Conservation (phyloP, 345 rosid genomes). For the Corchorus capsularis region DNA sequence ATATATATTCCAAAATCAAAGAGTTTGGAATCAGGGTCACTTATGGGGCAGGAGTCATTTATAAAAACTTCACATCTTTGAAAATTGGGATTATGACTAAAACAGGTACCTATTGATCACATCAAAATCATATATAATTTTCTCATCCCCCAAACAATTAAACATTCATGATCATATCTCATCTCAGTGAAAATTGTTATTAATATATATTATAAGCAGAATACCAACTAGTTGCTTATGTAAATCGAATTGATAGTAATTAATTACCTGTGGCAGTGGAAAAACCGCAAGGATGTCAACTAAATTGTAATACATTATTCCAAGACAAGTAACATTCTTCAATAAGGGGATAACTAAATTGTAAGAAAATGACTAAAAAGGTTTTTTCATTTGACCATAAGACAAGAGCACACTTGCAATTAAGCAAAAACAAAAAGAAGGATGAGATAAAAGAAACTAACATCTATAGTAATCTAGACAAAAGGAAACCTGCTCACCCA, state of each 20-base stretch:
- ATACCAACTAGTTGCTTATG: neutral
- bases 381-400: no score
- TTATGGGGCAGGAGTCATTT: slow-evolving; percentile 47
- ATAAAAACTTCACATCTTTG: slow-evolving; percentile 41
- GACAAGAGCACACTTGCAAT: no score
- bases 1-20: slow-evolving; percentile 65
- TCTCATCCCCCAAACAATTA: neutral
- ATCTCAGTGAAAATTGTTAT: neutral
- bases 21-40: slow-evolving; percentile 40
- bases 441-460: no score
- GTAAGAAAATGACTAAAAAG: no score
- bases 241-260: neutral
- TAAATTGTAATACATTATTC: no score
- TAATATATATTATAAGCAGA: neutral
- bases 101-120: slow-evolving; percentile 50
- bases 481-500: no score
- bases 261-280: slow-evolving; percentile 68
- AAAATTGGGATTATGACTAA: slow-evolving; percentile 50
- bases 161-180: neutral
- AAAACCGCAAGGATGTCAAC: slow-evolving; percentile 58
- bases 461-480: no score
- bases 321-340: no score
- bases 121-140: no score
- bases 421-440: no score
- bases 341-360: no score